Percentiles rank a stretch among this genome's conserved stretches.
phyloP scores from a whole-genome alignment of 352 stramenopile species.

The Phytophthora melonis region DNA sequence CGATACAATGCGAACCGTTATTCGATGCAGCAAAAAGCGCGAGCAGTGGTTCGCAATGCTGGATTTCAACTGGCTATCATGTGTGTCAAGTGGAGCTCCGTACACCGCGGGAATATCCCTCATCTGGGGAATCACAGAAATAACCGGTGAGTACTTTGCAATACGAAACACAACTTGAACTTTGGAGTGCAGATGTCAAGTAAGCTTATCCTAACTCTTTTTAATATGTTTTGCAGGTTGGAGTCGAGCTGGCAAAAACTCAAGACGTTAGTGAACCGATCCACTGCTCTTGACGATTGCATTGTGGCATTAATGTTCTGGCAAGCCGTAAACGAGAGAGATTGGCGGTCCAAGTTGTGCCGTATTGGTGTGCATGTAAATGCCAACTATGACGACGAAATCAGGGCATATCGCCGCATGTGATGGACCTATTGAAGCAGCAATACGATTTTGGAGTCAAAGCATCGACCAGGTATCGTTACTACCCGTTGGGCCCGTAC shows the following conservation, averaged over 20 bases:
- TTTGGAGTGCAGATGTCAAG: not conserved
- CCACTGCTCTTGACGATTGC: not conserved
- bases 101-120: conserved; percentile 14
- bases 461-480: not conserved
- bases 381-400: conserved; percentile 6
- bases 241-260: not conserved
- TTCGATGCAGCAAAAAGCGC: conserved; percentile 4
- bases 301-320: not conserved
- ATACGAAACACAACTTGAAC: not conserved
- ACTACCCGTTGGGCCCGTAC: conserved; percentile 4
- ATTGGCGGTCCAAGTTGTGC: not conserved
- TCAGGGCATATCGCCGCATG: not conserved
- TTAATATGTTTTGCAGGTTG: not conserved
- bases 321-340: not conserved
- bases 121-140: conserved; percentile 25
- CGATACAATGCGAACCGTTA: conserved; percentile 7
- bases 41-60: not conserved
- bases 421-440: conserved; percentile 8
- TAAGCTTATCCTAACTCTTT: not conserved
- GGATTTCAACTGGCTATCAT: too few species aligned
- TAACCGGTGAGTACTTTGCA: conserved; percentile 4
- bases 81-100: conserved; percentile 1
- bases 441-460: conserved; percentile 16
- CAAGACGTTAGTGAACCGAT: not conserved
- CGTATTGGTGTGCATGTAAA: not conserved